These are phyloP conservation scores for Jamesozyma piceae DNA, from an alignment of 805 yeast genomes.

Conservation along the genomic window DNA sequence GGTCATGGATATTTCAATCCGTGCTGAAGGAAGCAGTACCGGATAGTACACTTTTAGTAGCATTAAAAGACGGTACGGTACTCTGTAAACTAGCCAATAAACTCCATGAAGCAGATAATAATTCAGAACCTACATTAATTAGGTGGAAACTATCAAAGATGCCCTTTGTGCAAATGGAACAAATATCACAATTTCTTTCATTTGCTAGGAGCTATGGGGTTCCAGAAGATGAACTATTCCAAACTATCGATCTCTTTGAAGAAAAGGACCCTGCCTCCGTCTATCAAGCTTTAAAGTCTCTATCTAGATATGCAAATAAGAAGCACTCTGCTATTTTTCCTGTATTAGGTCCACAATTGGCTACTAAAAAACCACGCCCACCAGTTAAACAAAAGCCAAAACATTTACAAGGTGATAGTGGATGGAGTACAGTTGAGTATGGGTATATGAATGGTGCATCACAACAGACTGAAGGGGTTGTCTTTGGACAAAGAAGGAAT, in stretches of 20 bases:
- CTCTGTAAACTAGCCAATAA: conserved; percentile 36
- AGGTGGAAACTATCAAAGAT: conserved; percentile 53
- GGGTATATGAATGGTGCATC: conserved; percentile 53
- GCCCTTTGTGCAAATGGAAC: conserved; percentile 80
- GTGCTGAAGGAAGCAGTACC: conserved; percentile 30
- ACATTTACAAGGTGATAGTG: conserved; percentile 31
- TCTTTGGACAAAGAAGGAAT: conserved; percentile 44
- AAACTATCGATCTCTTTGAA: conserved; percentile 68
- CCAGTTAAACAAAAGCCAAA: conserved; percentile 48
- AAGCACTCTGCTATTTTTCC: conserved; percentile 40
- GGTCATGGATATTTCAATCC: conserved; percentile 45
- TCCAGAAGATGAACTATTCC: conserved; percentile 74
- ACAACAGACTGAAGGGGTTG: conserved; percentile 44
- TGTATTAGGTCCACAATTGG: conserved; percentile 50
- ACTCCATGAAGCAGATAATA: conserved; percentile 34
- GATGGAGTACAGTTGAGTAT: conserved; percentile 53
- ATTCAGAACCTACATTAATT: conserved; percentile 16
- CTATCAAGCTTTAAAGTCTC: conserved; percentile 59
- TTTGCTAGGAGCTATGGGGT: conserved; percentile 58
- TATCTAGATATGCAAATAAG: conserved; percentile 59
- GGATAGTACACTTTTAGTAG: conserved; percentile 34
- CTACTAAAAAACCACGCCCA: conserved; percentile 40
- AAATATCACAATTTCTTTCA: conserved; percentile 59
- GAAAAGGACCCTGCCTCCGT: conserved; percentile 69
- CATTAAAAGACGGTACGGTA: conserved; percentile 52